A percentile compares a stretch with the other conserved stretches of the same genome.
Conservation (phyloP, 106 monocot species). For the Apostasia ramifera region DNA sequence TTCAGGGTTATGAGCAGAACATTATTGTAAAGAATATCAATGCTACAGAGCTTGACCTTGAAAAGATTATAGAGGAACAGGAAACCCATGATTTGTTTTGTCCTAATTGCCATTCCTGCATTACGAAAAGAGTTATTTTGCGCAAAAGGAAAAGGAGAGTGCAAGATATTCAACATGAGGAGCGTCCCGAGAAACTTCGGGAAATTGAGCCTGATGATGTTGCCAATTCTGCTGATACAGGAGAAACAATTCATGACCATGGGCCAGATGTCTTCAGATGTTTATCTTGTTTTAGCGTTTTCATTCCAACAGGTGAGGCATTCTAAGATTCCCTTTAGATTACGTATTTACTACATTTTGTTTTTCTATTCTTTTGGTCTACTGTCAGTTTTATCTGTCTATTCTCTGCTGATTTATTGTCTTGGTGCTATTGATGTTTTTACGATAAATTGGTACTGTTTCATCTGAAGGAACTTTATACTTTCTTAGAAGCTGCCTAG, state of each 20-base stretch:
- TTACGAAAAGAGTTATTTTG: conserved; percentile 85
- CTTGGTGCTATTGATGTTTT: no score
- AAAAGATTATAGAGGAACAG: conserved; percentile 75
- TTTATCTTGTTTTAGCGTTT: conserved; percentile 82
- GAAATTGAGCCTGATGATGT: conserved; percentile 13
- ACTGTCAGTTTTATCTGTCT: no score
- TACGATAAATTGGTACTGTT: no score
- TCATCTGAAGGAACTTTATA: no score
- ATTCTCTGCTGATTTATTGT: no score
- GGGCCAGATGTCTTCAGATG: conserved; percentile 72
- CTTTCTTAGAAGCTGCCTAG: no score
- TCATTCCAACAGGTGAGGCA: conserved; percentile 76
- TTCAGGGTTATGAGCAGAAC: background rate
- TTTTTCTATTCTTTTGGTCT: no score
- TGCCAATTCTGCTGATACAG: conserved; percentile 14
- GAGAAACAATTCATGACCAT: conserved; percentile 11
- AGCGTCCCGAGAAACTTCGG: conserved; percentile 37
- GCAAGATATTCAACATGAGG: conserved; percentile 21
- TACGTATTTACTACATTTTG: no score
- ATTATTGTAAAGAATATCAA: background rate
- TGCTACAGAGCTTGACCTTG: conserved; percentile 44
- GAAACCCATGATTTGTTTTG: conserved; percentile 92
- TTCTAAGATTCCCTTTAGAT: background rate
- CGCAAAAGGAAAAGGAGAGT: conserved; percentile 74
- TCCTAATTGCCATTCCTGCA: conserved; percentile 88